These are phyloP conservation scores for Candida tallmaniae DNA, from an alignment of 805 yeast species.

Conservation along the genomic window DNA sequence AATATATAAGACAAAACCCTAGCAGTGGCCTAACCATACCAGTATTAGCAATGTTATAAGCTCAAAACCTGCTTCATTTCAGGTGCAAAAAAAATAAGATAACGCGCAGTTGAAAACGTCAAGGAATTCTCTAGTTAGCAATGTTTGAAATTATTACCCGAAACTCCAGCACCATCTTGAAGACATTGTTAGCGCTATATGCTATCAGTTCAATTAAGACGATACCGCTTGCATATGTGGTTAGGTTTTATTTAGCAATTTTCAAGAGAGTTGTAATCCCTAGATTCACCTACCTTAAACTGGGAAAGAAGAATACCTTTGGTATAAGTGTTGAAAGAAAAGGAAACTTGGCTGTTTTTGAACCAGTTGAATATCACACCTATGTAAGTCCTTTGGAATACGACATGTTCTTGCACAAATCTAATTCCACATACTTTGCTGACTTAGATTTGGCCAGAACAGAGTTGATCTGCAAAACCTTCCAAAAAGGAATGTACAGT, in stretches of 20 bases:
- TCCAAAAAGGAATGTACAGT: conserved; percentile 52
- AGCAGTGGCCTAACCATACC: no score
- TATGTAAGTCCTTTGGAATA: conserved; percentile 75
- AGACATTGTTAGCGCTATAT: conserved; percentile 5
- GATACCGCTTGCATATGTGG: conserved; percentile 61
- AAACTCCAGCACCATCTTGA: background rate
- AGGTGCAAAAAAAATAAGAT: no score
- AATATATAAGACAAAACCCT: no score
- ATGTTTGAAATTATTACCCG: no score
- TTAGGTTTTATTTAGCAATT: conserved; percentile 55
- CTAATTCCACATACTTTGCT: conserved; percentile 76
- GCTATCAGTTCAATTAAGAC: conserved; percentile 52
- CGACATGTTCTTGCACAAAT: conserved; percentile 84
- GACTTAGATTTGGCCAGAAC: conserved; percentile 81
- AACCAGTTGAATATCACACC: conserved; percentile 40
- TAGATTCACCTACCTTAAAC: conserved; percentile 14
- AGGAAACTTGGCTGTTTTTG: conserved; percentile 35
- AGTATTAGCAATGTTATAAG: no score
- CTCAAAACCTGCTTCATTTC: no score
- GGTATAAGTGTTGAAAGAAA: conserved; percentile 22
- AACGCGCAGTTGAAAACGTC: no score
- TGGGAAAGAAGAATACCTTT: conserved; percentile 26
- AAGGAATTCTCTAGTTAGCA: no score
- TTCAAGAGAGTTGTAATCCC: conserved; percentile 39
- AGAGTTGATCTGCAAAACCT: conserved; percentile 50